These are phyloP conservation scores for Penicillium aurantiogriseum DNA, from an alignment of 2,329 filamentous ascomycete genomes.

Conservation along the genomic window DNA sequence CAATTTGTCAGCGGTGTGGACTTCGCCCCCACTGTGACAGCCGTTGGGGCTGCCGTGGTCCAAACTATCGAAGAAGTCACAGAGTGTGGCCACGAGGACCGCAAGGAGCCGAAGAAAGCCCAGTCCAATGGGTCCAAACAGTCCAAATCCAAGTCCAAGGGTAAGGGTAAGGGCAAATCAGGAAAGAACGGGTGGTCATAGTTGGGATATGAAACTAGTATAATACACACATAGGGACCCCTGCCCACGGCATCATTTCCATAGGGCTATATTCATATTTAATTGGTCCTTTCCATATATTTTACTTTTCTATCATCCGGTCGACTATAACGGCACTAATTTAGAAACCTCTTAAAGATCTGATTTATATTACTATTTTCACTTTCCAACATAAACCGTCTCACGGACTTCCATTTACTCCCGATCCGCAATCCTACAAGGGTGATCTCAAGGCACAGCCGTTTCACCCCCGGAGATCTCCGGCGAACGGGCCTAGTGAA, in stretches of 20 bases:
- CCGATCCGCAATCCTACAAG: neutral
- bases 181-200: conserved; percentile 4
- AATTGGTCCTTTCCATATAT: neutral
- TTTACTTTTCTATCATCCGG: neutral
- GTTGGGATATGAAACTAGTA: neutral
- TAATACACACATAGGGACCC: neutral
- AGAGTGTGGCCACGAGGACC: conserved; percentile 20
- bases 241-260: neutral
- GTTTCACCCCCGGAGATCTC: neutral
- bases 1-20: conserved; percentile 78
- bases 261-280: neutral
- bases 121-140: conserved; percentile 1
- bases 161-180: conserved; percentile 9
- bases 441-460: neutral
- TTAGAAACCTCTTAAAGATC: neutral
- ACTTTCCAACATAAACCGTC: neutral
- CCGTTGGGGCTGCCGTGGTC: conserved; percentile 19
- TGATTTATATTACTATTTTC: neutral
- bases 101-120: conserved; percentile 3
- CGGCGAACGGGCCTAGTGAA: neutral
- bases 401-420: neutral
- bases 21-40: conserved; percentile 35
- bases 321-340: neutral
- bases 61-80: conserved; percentile 22
- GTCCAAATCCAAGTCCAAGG: conserved; percentile 9